Evolutionary conservation across 169 alveolate genomes (phyloP), one percentile per base, ranked within the genome.

Genomic region (Plasmodium knowlesi): DNA sequence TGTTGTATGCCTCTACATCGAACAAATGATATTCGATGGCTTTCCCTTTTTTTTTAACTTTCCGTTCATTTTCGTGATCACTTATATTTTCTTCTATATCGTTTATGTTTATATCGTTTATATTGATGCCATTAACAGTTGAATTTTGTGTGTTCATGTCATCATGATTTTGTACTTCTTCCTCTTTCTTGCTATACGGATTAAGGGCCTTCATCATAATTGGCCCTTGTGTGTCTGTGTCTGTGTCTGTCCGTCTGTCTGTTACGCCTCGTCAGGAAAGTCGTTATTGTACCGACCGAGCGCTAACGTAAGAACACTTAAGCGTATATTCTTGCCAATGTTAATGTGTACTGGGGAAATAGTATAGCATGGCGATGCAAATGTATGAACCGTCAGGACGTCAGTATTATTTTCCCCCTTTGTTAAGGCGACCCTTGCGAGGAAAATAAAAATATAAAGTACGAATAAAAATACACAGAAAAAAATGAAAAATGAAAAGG

Each of bases 31-130:
- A 84, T 67, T 84, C 93, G 9, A 84, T 72, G 34, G 83, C 50
- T 50, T 84, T 84, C 37, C 41, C 79, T 6, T 72, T 73, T 73
- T 84, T 73, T 25, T 84, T 84, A n/a, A 10, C 53, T 50, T 73
- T 74, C 28, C 57, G 19, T 46, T 71, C 61, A 46, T 84, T 46
- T n/a, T 30, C 32, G 78, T 67, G 39, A n/a, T 73, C 84, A 30
- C 19, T 84, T 84, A 84, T 22, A 72, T 73, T 84, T 84, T 84
- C 93, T 30, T 84, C 93, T 73, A 84, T 84, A 53, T 84, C 93
- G 61, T 84, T 84, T 84, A 84, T 84, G 61, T 84, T 84, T 84
- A 84, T 84, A 61, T 84, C 93, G 80, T 28, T 84, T 16, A 84
- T 84, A 19, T 46, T 84, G 78, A 84, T 84, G 25, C 93, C 76